Evolutionary conservation across 768 basidiomycete species (phyloP).

Genomic region (Pisolithus microcarpus): DNA sequence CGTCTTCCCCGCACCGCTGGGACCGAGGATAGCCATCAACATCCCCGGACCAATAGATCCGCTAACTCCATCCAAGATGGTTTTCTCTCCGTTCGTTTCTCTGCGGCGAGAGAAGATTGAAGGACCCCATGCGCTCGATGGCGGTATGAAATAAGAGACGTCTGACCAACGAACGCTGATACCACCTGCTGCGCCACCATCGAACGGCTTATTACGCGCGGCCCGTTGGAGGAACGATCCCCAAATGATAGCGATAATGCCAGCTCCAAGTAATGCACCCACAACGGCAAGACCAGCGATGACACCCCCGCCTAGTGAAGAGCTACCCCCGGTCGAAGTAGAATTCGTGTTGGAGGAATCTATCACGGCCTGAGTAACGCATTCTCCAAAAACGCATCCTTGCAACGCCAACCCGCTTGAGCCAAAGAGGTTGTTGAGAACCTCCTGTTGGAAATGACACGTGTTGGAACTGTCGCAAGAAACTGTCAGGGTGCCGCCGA

Average conservation of each 20-base stretch:
- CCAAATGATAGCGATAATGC: slow-evolving; percentile 51
- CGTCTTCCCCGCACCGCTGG: slow-evolving; percentile 90
- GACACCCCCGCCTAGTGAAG: slow-evolving; percentile 67
- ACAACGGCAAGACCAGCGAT: slow-evolving; percentile 88
- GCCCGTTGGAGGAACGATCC: slow-evolving; percentile 57
- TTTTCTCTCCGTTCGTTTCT: slow-evolving; percentile 32
- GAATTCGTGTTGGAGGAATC: slow-evolving; percentile 43
- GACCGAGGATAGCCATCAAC: slow-evolving; percentile 89
- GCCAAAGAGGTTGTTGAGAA: slow-evolving; percentile 68
- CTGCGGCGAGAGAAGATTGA: slow-evolving; percentile 1
- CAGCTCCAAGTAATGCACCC: slow-evolving; percentile 52
- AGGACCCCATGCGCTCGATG: slow-evolving; percentile 5
- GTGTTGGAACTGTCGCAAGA: slow-evolving; percentile 54
- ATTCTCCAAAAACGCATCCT: slow-evolving; percentile 83
- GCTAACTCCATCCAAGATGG: slow-evolving; percentile 62
- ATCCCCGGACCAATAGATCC: slow-evolving; percentile 73
- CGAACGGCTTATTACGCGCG: slow-evolving; percentile 43
- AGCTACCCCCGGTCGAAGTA: slow-evolving; percentile 21
- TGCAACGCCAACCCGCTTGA: slow-evolving; percentile 60
- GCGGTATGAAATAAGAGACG: slow-evolving; percentile 58
- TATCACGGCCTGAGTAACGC: slow-evolving; percentile 74
- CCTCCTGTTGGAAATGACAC: slow-evolving; percentile 72
- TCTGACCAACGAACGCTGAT: slow-evolving; percentile 62
- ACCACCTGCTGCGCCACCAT: slow-evolving; percentile 40
- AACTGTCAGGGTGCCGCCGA: slow-evolving; percentile 61